phyloP scores from a whole-genome alignment of 805 yeast genomes.

The Dipodascopsis uninucleata region DNA sequence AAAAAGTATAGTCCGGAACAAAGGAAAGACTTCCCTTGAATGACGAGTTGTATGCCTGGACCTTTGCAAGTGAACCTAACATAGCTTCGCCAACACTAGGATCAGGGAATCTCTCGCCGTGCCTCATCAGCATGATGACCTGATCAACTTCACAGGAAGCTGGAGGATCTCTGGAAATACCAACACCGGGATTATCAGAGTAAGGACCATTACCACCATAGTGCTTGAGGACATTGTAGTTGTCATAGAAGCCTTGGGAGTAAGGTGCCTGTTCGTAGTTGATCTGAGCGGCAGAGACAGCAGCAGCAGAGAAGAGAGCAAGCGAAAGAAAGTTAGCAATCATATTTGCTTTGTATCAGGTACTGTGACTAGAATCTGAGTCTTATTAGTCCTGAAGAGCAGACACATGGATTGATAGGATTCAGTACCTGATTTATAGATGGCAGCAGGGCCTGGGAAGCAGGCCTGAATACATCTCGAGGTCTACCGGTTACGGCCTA shows the following conservation, averaged over 20 bases:
- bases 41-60: constrained; percentile 27
- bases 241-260: constrained; percentile 37
- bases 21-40: constrained; percentile 45
- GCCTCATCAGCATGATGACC: constrained; percentile 51
- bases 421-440: too few relatives aligned
- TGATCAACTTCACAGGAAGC: constrained; percentile 50
- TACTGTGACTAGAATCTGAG: too few relatives aligned
- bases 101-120: constrained; percentile 57
- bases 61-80: constrained; percentile 32
- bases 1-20: constrained; percentile 47
- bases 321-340: too few relatives aligned
- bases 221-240: constrained; percentile 46
- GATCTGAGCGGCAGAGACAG: neutral
- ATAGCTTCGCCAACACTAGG: constrained; percentile 30
- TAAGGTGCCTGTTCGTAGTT: neutral
- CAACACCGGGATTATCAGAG: constrained; percentile 48
- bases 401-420: too few relatives aligned
- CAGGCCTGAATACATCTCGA: too few relatives aligned
- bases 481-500: too few relatives aligned
- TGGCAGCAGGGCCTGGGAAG: too few relatives aligned
- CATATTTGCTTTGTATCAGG: too few relatives aligned
- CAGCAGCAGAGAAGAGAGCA: neutral
- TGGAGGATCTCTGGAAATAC: constrained; percentile 53
- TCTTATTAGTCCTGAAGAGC: too few relatives aligned
- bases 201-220: constrained; percentile 56